Percentiles rank a stretch among this genome's conserved stretches.
These are phyloP conservation scores for Meyerozyma smithsonii DNA, from an alignment of 1,139 yeast genomes.

Conservation along the genomic window DNA sequence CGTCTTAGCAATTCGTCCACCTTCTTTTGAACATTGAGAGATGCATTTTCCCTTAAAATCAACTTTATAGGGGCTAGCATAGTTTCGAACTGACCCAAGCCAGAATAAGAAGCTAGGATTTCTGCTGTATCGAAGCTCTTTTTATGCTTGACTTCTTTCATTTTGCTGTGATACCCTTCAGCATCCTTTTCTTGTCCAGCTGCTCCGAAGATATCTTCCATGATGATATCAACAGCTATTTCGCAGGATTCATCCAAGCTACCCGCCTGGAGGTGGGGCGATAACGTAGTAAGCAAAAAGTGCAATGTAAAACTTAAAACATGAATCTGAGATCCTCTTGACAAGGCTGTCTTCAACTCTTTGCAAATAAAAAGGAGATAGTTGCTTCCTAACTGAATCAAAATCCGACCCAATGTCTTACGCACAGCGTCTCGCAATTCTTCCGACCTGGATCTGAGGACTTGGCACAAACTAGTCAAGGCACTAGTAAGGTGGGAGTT, in stretches of 20 bases:
- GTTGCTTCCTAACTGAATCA: conserved; percentile 61
- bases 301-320: conserved; percentile 88
- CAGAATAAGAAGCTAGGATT: conserved; percentile 61
- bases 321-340: conserved; percentile 91
- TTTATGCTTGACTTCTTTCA: conserved; percentile 87
- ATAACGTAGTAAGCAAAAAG: conserved; percentile 54
- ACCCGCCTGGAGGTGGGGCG: conserved; percentile 50
- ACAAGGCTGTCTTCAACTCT: conserved; percentile 74
- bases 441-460: conserved; percentile 79
- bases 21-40: conserved; percentile 66
- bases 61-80: conserved; percentile 68
- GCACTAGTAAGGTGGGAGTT: conserved; percentile 71
- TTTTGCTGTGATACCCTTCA: conserved; percentile 80
- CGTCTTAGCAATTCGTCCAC: conserved; percentile 76
- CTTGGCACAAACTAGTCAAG: conserved; percentile 81
- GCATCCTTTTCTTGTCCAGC: conserved; percentile 95
- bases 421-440: conserved; percentile 87
- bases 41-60: conserved; percentile 60
- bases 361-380: conserved; percentile 71
- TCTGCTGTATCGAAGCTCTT: conserved; percentile 89
- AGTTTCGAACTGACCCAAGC: conserved; percentile 53
- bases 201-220: conserved; percentile 92
- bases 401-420: conserved; percentile 64
- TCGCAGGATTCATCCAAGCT: conserved; percentile 69
- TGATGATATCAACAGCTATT: conserved; percentile 63